Evolutionary conservation across 1,284 basidiomycete genomes (phyloP), one percentile per base, ranked within the genome.

Genomic region (Jaminaea rosea): DNA sequence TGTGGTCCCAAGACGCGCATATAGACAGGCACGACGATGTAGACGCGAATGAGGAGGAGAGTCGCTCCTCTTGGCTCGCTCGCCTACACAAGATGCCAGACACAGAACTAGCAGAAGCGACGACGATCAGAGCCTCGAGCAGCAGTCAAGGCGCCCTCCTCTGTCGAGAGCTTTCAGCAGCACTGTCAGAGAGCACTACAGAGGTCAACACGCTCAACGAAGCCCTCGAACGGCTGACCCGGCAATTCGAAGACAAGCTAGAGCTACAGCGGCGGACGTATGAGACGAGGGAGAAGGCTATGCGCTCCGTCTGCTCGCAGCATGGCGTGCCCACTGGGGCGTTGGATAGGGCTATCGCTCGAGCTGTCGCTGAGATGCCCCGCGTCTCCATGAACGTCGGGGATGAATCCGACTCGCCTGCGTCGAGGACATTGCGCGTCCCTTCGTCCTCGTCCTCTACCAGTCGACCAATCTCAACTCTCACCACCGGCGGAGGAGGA

Each of bases 321-420:
- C 48, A 49, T 31, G 48, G 48, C 26, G 34, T 49, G 29, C 29
- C 39, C 13, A 21, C 36, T 7, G 48, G 48, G 13, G 36, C 39
- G 3, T 44, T 49, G 17, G 48, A 49, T n/a, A 37, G 48, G 9
- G 48, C 48, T 7, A 21, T 49, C 26, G 41, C 41, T 26, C 24
- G 48, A 17, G 48, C 48, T 17, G 28, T 39, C 32, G 39, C 39
- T 17, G 39, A 42, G 6, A 42, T 42, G 39, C 39, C 39, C 4
- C 39, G 24, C 19, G 39, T 23, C 39, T 21, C 19, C 39, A 42
- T 42, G 19, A 23, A 42, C 24, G 39, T 42, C 4, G 15, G 24
- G 17, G 39, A 42, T n/a, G 19, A 42, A 23, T n/a, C 23, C 13
- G 11, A 21, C 19, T 13, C 39, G 17, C 34, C 21, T 36, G 34